Percentiles rank a stretch among this genome's conserved stretches.
phyloP scores from a whole-genome alignment of 1,284 basidiomycete species.

The Pseudozyma thailandica region DNA sequence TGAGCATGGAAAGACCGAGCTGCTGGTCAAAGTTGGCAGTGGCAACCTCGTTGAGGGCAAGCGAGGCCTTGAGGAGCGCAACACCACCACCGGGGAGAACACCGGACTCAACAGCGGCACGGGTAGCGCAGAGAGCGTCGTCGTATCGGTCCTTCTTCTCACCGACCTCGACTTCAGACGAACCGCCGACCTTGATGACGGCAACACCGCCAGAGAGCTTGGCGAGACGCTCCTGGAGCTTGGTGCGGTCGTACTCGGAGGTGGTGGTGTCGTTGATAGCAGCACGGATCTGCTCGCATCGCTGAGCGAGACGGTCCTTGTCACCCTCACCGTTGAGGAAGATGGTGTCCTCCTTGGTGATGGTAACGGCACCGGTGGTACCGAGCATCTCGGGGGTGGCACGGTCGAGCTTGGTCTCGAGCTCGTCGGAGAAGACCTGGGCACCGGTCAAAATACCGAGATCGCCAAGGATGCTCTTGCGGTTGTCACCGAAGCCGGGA shows the following conservation, averaged over 20 bases:
- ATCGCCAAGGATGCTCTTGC: conserved; percentile 96
- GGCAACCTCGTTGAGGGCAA: conserved; percentile 80
- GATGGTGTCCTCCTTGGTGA: conserved; percentile 99
- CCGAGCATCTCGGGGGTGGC: conserved; percentile 90
- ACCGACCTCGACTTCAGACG: conserved; percentile 92
- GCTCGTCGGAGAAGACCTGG: conserved; percentile 96
- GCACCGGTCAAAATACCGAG: conserved; percentile 96
- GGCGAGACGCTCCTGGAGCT: conserved; percentile 95
- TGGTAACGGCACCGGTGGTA: conserved; percentile 87
- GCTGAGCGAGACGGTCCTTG: conserved; percentile 60
- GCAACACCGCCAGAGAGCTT: conserved; percentile 96
- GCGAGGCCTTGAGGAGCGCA: conserved; percentile 87
- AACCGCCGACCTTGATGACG: conserved; percentile 96
- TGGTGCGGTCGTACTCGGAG: conserved; percentile 91
- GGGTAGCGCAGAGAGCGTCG: conserved; percentile 95
- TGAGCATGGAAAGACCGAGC: conserved; percentile 93
- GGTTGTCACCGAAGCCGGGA: conserved; percentile 98
- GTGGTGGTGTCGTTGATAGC: conserved; percentile 86
- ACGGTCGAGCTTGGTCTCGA: conserved; percentile 96
- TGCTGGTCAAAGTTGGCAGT: conserved; percentile 97
- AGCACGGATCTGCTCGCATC: conserved; percentile 91
- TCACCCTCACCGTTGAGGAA: conserved; percentile 83
- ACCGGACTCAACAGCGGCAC: conserved; percentile 97
- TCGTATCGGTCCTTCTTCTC: conserved; percentile 99
- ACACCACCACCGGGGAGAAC: conserved; percentile 91